These are phyloP conservation scores for Pyrenopolyporus hunteri DNA, from an alignment of 495 filamentous ascomycete genomes.

Conservation along the genomic window DNA sequence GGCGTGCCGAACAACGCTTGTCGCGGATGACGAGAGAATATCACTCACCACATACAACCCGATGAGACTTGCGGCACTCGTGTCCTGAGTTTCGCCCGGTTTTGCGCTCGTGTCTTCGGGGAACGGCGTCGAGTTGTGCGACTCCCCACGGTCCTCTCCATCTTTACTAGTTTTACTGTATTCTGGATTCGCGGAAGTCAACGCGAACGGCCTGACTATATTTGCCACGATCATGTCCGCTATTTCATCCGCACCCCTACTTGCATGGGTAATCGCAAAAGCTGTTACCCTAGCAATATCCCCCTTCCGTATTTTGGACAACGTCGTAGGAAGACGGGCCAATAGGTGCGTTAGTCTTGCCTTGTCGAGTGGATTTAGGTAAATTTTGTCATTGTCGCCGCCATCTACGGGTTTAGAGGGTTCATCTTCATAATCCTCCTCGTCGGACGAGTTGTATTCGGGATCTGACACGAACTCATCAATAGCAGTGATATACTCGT, in stretches of 20 bases:
- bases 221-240: conserved; percentile 87
- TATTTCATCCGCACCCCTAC: conserved; percentile 79
- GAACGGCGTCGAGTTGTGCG: conserved; percentile 44
- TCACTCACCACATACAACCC: conserved; percentile 88
- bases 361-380: conserved; percentile 83
- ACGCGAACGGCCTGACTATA: conserved; percentile 74
- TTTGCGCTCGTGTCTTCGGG: conserved; percentile 45
- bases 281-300: conserved; percentile 86
- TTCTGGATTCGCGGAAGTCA: conserved; percentile 59
- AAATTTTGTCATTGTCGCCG: conserved; percentile 66
- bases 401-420: conserved; percentile 62
- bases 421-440: conserved; percentile 83
- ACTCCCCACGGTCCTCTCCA: conserved; percentile 47
- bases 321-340: conserved; percentile 77
- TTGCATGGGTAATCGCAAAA: conserved; percentile 88
- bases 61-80: conserved; percentile 75
- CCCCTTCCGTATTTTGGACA: conserved; percentile 76
- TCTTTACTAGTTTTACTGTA: conserved; percentile 49
- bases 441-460: conserved; percentile 87
- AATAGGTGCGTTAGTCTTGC: conserved; percentile 82
- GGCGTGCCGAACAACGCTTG: conserved; percentile 81
- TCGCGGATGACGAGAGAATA: conserved; percentile 83
- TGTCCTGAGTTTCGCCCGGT: conserved; percentile 57
- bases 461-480: conserved; percentile 81
- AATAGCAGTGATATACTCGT: conserved; percentile 74